phyloP scores from a whole-genome alignment of 1,139 yeast species.

The Scheffersomyces parashehatae region DNA sequence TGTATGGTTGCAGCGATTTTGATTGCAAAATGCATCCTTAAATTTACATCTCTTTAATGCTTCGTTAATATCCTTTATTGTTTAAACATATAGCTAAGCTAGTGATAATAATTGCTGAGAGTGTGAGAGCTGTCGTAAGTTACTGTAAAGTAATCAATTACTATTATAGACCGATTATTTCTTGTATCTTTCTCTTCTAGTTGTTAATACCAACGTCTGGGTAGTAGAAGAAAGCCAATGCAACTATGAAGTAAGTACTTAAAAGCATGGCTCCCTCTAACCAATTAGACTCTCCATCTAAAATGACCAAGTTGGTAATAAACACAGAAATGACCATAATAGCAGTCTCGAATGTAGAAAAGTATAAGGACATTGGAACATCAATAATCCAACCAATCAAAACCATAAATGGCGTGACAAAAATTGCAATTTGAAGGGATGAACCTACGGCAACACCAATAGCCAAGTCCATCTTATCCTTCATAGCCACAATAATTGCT shows the following conservation, averaged over 20 bases:
- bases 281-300: conserved; percentile 97
- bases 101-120: too few species aligned
- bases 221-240: conserved; percentile 82
- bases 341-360: conserved; percentile 91
- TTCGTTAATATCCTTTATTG: too few species aligned
- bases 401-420: conserved; percentile 94
- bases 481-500: conserved; percentile 90
- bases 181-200: not conserved
- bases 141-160: too few species aligned
- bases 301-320: conserved; percentile 79
- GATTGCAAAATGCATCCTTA: too few species aligned
- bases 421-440: conserved; percentile 89
- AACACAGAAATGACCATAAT: conserved; percentile 86
- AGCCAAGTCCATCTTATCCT: conserved; percentile 96
- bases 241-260: conserved; percentile 81
- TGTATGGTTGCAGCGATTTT: too few species aligned
- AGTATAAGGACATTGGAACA: conserved; percentile 90
- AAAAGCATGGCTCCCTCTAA: conserved; percentile 92
- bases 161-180: too few species aligned
- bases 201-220: conserved; percentile 46
- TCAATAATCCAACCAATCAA: conserved; percentile 87
- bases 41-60: too few species aligned
- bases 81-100: too few species aligned
- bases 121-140: too few species aligned
- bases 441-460: conserved; percentile 98